Evolutionary conservation across 768 basidiomycete species (phyloP).

Genomic region (Lyophyllum decastes): DNA sequence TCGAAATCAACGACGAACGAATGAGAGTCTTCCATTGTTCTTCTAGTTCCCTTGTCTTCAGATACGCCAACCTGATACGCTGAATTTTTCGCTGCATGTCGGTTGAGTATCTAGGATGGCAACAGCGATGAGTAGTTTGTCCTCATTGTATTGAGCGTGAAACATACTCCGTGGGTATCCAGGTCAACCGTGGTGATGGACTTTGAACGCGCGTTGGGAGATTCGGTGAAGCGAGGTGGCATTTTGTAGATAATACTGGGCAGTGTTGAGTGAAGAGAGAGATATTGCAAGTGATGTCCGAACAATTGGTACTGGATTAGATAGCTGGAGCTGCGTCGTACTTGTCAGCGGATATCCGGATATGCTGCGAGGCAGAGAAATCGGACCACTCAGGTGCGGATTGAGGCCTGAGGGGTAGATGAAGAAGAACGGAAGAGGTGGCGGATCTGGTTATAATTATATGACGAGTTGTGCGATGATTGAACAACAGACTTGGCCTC

Average conservation of each 20-base stretch:
- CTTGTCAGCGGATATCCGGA: neutral
- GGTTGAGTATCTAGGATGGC: constrained; percentile 61
- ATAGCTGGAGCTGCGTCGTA: neutral
- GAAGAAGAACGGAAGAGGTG: neutral
- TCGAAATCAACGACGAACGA: constrained; percentile 96
- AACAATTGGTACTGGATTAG: neutral
- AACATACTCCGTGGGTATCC: constrained; percentile 75
- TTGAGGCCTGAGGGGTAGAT: neutral
- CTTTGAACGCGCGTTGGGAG: constrained; percentile 80
- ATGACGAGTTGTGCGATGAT: neutral
- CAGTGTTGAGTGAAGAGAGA: neutral
- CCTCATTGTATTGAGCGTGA: neutral
- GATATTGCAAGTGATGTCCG: neutral
- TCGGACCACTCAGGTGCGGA: neutral
- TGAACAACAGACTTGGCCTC: neutral
- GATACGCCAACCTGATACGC: constrained; percentile 71
- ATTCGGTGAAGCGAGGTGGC: constrained; percentile 50
- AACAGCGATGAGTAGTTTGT: neutral
- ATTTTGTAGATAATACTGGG: constrained; percentile 21
- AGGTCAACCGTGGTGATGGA: constrained; percentile 77
- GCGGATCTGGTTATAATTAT: neutral
- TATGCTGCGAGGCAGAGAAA: neutral
- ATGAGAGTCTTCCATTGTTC: constrained; percentile 98
- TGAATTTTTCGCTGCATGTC: constrained; percentile 67
- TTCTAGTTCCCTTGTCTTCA: constrained; percentile 86